phyloP scores from a whole-genome alignment of 371 early-diverging fungal species.

The Mucor circinelloides region DNA sequence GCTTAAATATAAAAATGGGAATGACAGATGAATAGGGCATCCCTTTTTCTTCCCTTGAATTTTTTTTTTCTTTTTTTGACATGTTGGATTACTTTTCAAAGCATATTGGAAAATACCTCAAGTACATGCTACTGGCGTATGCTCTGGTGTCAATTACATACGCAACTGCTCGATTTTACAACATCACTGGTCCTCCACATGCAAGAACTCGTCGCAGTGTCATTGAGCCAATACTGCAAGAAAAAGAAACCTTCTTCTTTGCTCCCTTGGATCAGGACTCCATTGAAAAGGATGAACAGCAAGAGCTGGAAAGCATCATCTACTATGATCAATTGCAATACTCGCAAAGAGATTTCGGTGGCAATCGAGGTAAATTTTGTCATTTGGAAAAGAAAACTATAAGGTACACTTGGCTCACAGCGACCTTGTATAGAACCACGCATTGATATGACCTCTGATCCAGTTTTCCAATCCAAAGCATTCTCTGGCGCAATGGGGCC shows the following conservation, averaged over 20 bases:
- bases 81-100: conserved; percentile 10
- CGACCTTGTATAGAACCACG: not conserved
- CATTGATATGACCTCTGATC: conserved; percentile 22
- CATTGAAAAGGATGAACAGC: conserved; percentile 17
- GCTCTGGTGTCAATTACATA: conserved; percentile 25
- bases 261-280: conserved; percentile 7
- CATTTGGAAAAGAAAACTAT: too few species aligned
- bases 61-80: not conserved
- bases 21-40: too few species aligned
- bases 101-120: conserved; percentile 5
- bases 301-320: conserved; percentile 1
- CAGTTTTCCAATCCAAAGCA: conserved; percentile 50
- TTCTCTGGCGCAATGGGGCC: conserved; percentile 58
- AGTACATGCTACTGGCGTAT: conserved; percentile 27
- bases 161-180: conserved; percentile 19
- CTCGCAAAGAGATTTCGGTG: not conserved
- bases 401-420: too few species aligned
- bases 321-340: not conserved
- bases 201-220: conserved; percentile 9
- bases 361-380: too few species aligned
- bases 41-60: not conserved
- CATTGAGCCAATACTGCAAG: not conserved
- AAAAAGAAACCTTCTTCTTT: conserved; percentile 4
- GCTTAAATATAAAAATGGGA: not conserved
- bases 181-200: not conserved